Base-by-base conservation (phyloP, 768 basidiomycete genomes). In the Cytidiella melzeri region DNA sequence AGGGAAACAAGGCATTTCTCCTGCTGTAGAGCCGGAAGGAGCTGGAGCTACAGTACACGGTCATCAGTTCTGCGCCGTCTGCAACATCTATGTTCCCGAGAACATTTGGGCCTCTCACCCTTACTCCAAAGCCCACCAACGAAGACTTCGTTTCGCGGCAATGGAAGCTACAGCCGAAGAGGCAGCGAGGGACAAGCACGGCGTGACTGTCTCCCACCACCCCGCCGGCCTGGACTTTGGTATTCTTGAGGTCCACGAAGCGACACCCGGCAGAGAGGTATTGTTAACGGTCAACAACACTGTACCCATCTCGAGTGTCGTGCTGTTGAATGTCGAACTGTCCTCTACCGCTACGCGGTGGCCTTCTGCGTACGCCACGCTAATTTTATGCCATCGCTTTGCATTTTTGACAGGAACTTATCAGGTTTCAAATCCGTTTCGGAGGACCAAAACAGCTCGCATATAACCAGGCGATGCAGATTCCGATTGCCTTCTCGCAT, bases 121-220 rank as follows among this genome's bases (percentile, higher is more conserved):
- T 13, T 25, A 26, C 19, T 19, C 37, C 20, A 26, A 34, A 23
- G 13, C 44, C 1, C 52, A 53, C 48, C 79, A 80, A 53, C 50
- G 52, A 20, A 64, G 61, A 25, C 69, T 68, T 21, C 69, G 72
- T 55, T 78, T 69, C 49, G 53, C 69, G 0, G 57, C 64, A 4
- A 75, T 74, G 52, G 66, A 68, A 37, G 61, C 67, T 1, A 74
- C 70, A 0, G 47, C 80, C 12, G 75, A 78, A 10, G 76, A 77
- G 37, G 74, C 79, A 0, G 75, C 79, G 44, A 71, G 69, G 37
- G 79, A 83, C 52, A 79, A 78, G 45, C 66, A 81, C 41, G 78
- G 76, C 1, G 61, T 82, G 7, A 55, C 59, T 0, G 61, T 84
- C 3, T 61, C 66, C 4, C 56, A 57, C 45, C 45, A 57, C 20